Evolutionary conservation across 1,139 yeast genomes (phyloP).

Genomic region (Candida sp.): DNA sequence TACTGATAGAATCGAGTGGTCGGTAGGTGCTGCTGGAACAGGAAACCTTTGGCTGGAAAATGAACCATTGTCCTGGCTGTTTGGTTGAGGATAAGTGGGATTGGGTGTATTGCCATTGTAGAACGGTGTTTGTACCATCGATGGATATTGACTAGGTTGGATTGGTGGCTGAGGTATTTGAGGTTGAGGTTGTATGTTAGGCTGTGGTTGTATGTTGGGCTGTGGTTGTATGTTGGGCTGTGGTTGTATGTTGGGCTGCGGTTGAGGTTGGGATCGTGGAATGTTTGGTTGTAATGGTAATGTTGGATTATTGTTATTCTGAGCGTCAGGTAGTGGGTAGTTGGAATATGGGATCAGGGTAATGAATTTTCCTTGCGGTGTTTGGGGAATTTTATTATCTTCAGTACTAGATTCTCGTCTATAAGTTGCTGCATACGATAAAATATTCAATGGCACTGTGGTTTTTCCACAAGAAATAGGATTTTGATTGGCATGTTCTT

Average conservation of each 20-base stretch:
- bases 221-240: background rate
- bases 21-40: slow-evolving; percentile 7
- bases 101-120: background rate
- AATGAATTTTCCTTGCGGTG: background rate
- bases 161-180: background rate
- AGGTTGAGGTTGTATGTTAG: background rate
- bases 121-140: background rate
- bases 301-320: slow-evolving; percentile 1
- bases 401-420: slow-evolving; percentile 10
- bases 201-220: background rate
- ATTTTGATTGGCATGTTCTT: slow-evolving; percentile 5
- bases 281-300: background rate
- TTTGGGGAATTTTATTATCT: background rate
- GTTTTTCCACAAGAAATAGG: slow-evolving; percentile 4
- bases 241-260: background rate
- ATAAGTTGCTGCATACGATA: slow-evolving; percentile 34
- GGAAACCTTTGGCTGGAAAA: background rate
- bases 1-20: slow-evolving; percentile 27
- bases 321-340: slow-evolving; percentile 7
- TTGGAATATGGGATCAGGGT: slow-evolving; percentile 2
- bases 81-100: background rate
- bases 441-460: slow-evolving; percentile 28
- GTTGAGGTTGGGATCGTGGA: background rate
- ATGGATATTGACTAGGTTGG: background rate
- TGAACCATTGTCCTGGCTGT: background rate